Base-by-base conservation (phyloP, 164 flowering plant genomes). In the Piper longum region DNA sequence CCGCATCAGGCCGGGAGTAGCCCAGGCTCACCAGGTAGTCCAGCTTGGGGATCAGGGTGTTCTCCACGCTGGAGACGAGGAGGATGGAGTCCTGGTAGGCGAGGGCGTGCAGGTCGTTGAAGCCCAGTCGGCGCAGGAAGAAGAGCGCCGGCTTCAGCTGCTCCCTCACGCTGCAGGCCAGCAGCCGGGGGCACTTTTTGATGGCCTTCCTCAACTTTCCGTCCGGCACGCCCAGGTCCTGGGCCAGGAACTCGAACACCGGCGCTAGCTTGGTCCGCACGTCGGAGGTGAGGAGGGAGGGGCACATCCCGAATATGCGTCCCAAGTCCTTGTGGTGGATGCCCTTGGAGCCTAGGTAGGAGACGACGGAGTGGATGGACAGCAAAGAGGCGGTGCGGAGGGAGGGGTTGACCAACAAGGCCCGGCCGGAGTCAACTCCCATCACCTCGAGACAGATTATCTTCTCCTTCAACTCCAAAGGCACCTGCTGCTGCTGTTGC, bases 261-360 rank as follows among this genome's bases (percentile, higher is more conserved):
- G 96, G 97, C 66, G 3, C 60, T 4, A 93, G 80, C 56, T 95
- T 82, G 52, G 74, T 12, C 66, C 66, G 69, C 72, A 90, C 77
- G 85, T 70, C 70, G 60, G 88, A 78, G 41, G 97, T 90, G 63
- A 95, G 82, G 67, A 90, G 67, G 52, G 66, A 55, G 16, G 99
- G 97, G 73, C 97, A 95, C 96, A 90, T 90, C 41, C 96, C 95
- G 26, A 90, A 74, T 73, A 90, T 88, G 59, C 87, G 76, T 52
- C 79, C 80, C 14, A 95, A 4, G 82, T 93, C 97, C 54, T 83
- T 83, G 39, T 83, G 88, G 69, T 77, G 85, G 60, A 95, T 78
- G 70, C 96, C 96, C 72, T 90, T 90, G 68, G 85, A 81, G 36
- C 79, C 82, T 67, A 90, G 92, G 77, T 79, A 95, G 68, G 81